Conservation (phyloP, 2,329 filamentous ascomycete genomes). For the Bertia moriformis region DNA sequence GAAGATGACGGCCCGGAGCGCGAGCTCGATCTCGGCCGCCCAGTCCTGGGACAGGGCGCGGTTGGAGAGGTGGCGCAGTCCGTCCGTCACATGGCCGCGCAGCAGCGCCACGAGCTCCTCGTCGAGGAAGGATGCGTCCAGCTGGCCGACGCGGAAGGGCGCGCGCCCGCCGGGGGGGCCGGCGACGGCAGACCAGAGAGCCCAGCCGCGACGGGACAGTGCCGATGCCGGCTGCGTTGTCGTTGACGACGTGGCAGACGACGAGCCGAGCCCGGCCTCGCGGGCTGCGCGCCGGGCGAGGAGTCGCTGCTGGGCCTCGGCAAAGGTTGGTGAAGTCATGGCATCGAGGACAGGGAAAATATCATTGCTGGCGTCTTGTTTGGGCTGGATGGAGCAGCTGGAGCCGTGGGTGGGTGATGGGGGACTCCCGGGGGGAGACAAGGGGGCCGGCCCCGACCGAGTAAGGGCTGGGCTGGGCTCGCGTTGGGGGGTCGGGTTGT, state of each 20-base stretch:
- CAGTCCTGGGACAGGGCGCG: constrained; percentile 69
- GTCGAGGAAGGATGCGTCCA: constrained; percentile 91
- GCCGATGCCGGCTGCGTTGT: constrained; percentile 39
- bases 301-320: constrained; percentile 77
- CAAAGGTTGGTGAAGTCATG: constrained; percentile 59
- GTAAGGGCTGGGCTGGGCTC: too few species aligned
- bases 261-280: constrained; percentile 32
- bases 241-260: constrained; percentile 41
- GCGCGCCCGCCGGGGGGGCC: constrained; percentile 66
- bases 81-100: constrained; percentile 73
- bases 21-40: constrained; percentile 69
- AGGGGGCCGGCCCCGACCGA: too few species aligned
- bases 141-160: constrained; percentile 83
- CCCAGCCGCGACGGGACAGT: constrained; percentile 43
- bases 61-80: constrained; percentile 70
- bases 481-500: too few species aligned
- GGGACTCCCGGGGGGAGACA: too few species aligned
- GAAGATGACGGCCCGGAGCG: constrained; percentile 67
- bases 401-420: too few species aligned
- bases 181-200: constrained; percentile 55
- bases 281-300: constrained; percentile 65
- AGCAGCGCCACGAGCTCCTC: constrained; percentile 80
- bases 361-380: too few species aligned
- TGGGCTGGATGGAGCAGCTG: too few species aligned
- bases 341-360: too few species aligned